phyloP scores from a whole-genome alignment of 2,329 filamentous ascomycete species.

The Cladosporium austrohemisphaericum region DNA sequence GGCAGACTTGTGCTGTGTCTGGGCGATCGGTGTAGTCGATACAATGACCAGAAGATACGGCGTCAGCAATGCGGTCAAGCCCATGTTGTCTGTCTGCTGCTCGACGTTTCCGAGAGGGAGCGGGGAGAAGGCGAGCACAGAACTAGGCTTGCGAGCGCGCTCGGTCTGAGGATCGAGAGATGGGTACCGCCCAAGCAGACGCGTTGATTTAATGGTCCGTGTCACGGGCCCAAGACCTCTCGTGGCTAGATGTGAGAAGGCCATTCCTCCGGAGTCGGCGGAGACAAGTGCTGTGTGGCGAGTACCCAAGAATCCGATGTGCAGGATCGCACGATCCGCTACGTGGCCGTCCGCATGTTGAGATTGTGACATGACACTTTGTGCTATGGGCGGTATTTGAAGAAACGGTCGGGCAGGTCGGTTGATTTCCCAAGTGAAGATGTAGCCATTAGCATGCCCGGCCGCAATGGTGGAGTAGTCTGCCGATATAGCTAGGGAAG shows the following conservation, averaged over 20 bases:
- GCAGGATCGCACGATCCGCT: slow-evolving; percentile 70
- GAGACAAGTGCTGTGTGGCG: slow-evolving; percentile 92
- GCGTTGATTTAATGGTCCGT: slow-evolving; percentile 79
- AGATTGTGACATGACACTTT: slow-evolving; percentile 56
- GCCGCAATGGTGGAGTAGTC: slow-evolving; percentile 89
- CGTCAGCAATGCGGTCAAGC: slow-evolving; percentile 89
- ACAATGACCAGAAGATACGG: slow-evolving; percentile 95
- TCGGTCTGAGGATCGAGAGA: slow-evolving; percentile 59
- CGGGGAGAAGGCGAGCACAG: slow-evolving; percentile 85
- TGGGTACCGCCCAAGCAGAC: slow-evolving; percentile 89
- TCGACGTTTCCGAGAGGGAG: slow-evolving; percentile 93
- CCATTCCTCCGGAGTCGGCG: slow-evolving; percentile 93
- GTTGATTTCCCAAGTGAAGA: slow-evolving; percentile 94
- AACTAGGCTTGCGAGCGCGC: slow-evolving; percentile 81
- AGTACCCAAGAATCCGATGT: slow-evolving; percentile 92
- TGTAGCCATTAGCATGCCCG: slow-evolving; percentile 83
- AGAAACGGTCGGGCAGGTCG: slow-evolving; percentile 83
- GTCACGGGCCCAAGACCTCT: slow-evolving; percentile 83
- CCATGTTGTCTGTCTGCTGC: slow-evolving; percentile 79
- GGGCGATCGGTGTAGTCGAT: slow-evolving; percentile 91
- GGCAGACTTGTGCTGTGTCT: slow-evolving; percentile 91
- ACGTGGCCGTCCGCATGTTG: slow-evolving; percentile 78
- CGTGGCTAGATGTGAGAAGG: slow-evolving; percentile 93
- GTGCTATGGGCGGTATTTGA: slow-evolving; percentile 72
- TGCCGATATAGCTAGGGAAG: slow-evolving; percentile 82